Conservation (phyloP, 306 rosid genomes). For the Castanea mollissima region DNA sequence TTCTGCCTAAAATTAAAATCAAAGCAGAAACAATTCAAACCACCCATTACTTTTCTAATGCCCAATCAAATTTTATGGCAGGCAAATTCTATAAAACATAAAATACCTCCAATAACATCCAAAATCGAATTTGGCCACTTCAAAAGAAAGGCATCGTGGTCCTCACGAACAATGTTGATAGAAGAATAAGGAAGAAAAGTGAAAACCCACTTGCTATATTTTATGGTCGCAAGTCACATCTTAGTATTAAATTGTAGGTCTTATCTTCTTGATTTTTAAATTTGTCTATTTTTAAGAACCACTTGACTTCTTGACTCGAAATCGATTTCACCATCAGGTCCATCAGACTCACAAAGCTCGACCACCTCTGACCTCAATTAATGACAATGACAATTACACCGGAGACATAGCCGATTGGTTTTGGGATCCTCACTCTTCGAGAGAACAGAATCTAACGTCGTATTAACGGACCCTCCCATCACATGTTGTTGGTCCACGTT, state of each 20-base stretch:
- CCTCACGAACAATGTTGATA: neutral
- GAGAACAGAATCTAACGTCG: neutral
- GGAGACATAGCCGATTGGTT: neutral
- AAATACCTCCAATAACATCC: neutral
- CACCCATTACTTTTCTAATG: neutral
- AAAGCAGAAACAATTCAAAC: neutral
- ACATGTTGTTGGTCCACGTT: slow-evolving; percentile 13
- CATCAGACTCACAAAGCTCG: neutral
- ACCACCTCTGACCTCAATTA: neutral
- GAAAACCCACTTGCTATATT: neutral
- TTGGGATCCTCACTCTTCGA: neutral
- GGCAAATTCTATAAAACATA: neutral
- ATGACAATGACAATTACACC: neutral
- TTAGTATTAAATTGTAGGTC: too few relatives aligned
- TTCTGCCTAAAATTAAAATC: neutral
- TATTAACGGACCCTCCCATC: slow-evolving; percentile 2
- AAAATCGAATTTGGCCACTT: neutral
- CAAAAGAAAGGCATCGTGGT: neutral
- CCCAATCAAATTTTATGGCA: neutral
- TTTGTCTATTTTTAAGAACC: neutral
- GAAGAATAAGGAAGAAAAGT: neutral
- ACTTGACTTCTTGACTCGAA: neutral
- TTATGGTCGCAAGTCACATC: too few relatives aligned
- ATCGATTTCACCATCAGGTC: too few relatives aligned
- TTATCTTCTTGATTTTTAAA: neutral